Evolutionary conservation across 1,284 basidiomycete genomes (phyloP).

Genomic region (Rhodotorula mucilaginosa): DNA sequence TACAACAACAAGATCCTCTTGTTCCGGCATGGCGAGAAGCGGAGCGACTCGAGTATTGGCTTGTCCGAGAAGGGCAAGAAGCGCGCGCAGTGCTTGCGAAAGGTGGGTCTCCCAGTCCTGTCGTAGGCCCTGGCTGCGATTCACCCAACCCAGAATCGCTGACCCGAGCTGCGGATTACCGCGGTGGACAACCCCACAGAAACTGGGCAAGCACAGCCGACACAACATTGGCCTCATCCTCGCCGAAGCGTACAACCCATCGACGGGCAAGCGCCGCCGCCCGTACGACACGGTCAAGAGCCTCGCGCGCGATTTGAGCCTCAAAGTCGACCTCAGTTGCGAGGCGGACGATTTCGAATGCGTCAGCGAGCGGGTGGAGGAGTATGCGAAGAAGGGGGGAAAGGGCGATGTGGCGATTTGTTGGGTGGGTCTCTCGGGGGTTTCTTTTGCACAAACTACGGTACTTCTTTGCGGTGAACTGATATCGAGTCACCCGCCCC

Average conservation of each 20-base stretch:
- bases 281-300: constrained; percentile 48
- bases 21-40: constrained; percentile 49
- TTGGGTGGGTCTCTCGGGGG: constrained; percentile 38
- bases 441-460: no score
- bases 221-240: constrained; percentile 47
- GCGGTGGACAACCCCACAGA: constrained; percentile 14
- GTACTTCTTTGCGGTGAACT: not conserved
- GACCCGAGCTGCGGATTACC: no score
- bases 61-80: constrained; percentile 40
- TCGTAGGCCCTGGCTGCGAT: not conserved
- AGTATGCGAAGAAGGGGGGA: constrained; percentile 36
- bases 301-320: constrained; percentile 45
- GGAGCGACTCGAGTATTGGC: constrained; percentile 36
- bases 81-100: constrained; percentile 43
- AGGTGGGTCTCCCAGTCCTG: constrained; percentile 16
- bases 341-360: constrained; percentile 46
- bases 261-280: constrained; percentile 42
- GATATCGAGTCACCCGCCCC: not conserved
- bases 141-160: not conserved
- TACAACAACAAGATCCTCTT: constrained; percentile 34
- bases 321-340: constrained; percentile 46
- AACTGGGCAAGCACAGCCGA: constrained; percentile 39
- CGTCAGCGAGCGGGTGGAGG: constrained; percentile 40
- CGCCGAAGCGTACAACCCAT: constrained; percentile 42
- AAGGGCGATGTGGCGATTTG: constrained; percentile 43